Conservation (phyloP, 2,329 filamentous ascomycete genomes). For the Cordyceps cateniannulata region DNA sequence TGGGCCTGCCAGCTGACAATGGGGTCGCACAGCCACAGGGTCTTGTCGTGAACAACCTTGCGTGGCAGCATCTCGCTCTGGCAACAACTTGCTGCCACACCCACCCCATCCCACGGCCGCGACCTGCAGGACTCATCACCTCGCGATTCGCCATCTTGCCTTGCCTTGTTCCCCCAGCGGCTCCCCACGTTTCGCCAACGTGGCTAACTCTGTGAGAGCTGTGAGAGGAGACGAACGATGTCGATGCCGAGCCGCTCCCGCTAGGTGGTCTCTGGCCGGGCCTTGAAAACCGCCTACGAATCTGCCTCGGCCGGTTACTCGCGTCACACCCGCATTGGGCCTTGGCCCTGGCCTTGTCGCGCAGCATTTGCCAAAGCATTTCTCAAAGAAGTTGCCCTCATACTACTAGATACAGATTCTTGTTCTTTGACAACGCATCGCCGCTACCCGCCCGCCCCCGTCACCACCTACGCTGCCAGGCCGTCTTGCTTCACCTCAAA, state of each 20-base stretch:
- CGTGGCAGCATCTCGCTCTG: not conserved
- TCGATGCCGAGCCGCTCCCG: not conserved
- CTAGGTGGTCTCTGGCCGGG: not conserved
- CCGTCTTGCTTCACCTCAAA: conserved; percentile 9
- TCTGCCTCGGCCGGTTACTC: not conserved
- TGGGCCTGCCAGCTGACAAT: not conserved
- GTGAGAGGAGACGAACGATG: not conserved
- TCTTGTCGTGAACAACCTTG: not conserved
- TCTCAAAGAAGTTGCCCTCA: not conserved
- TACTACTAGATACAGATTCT: not conserved
- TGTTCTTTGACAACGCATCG: not conserved
- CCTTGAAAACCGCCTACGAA: conserved; percentile 1
- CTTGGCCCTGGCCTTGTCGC: not conserved
- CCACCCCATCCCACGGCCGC: not conserved
- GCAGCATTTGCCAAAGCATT: not conserved
- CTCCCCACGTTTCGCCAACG: not conserved
- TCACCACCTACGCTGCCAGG: not conserved
- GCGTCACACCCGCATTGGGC: not conserved
- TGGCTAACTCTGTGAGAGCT: not conserved
- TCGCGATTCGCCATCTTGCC: not conserved
- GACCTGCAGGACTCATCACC: not conserved
- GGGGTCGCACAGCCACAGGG: conserved; percentile 5
- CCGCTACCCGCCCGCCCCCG: not conserved
- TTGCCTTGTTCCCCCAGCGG: not conserved
- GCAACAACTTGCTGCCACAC: not conserved